A percentile compares a stretch with the other conserved stretches of the same genome.
phyloP scores from a whole-genome alignment of 148 eudicot species.

The Vaccinium darrowii region DNA sequence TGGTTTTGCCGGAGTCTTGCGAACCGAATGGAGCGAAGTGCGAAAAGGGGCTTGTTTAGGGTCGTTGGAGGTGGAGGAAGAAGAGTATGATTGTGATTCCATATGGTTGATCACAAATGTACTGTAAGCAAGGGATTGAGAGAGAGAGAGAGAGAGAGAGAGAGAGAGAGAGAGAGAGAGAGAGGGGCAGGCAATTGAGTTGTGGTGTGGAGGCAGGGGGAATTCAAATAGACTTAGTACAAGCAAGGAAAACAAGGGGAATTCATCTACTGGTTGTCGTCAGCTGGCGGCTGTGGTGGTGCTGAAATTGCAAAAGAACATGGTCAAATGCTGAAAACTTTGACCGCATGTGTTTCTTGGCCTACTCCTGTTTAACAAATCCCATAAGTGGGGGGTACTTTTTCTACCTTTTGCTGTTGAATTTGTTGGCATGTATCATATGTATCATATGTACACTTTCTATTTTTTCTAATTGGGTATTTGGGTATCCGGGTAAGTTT shows the following conservation, averaged over 20 bases:
- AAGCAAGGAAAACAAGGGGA: neutral
- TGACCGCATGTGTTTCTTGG: neutral
- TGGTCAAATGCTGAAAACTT: neutral
- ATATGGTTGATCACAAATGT: neutral
- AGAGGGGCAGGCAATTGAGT: too few species aligned
- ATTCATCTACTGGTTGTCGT: neutral
- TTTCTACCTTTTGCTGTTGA: too few species aligned
- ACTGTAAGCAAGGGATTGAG: neutral
- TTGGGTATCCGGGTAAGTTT: too few species aligned
- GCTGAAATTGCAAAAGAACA: neutral
- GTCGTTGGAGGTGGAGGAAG: conserved; percentile 13
- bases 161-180: too few species aligned
- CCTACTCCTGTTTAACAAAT: neutral
- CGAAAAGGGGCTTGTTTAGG: neutral
- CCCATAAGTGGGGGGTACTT: neutral
- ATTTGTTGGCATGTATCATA: too few species aligned
- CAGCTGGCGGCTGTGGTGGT: neutral
- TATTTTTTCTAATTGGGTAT: too few species aligned
- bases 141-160: neutral
- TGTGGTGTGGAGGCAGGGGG: too few species aligned
- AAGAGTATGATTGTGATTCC: conserved; percentile 16
- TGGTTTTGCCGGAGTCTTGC: conserved; percentile 17
- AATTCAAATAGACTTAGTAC: too few species aligned
- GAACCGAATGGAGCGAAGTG: conserved; percentile 28
- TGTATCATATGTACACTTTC: too few species aligned